Conservation (phyloP, 2,329 filamentous ascomycete genomes). For the Chaetomium sp. region DNA sequence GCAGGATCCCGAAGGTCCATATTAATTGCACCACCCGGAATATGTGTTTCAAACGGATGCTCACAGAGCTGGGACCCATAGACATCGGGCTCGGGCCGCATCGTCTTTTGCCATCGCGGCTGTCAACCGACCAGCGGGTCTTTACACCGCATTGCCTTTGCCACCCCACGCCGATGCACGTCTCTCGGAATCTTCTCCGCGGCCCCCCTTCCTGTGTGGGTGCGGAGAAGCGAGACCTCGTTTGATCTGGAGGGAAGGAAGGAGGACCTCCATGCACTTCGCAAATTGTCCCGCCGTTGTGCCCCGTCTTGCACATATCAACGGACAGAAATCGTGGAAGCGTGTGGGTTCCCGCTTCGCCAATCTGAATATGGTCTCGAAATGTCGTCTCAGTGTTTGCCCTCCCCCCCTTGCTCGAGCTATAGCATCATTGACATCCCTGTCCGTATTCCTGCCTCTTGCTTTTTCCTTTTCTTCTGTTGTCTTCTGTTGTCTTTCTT, state of each 20-base stretch:
- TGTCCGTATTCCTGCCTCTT: neutral
- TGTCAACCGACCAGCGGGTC: neutral
- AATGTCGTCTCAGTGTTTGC: neutral
- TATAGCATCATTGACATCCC: too few relatives aligned
- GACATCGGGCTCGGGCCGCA: conserved; percentile 6
- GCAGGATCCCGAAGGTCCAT: conserved; percentile 2
- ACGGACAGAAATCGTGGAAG: neutral
- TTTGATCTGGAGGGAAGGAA: neutral
- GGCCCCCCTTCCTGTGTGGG: neutral
- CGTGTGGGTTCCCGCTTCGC: neutral
- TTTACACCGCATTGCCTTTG: too few relatives aligned
- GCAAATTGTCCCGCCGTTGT: neutral
- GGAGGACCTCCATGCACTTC: neutral
- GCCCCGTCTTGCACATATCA: neutral
- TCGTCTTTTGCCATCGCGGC: neutral
- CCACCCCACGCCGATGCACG: too few relatives aligned
- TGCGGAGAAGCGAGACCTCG: neutral
- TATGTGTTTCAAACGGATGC: neutral
- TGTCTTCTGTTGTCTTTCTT: neutral
- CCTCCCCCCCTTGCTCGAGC: neutral
- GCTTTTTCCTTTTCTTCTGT: neutral
- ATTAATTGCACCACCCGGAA: neutral
- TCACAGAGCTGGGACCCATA: neutral
- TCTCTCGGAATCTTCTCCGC: too few relatives aligned
- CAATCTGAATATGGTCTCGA: neutral